A percentile compares a stretch with the other conserved stretches of the same genome.
Conservation (phyloP, 192 early-diverging fungal genomes). For the Linnemannia hyalina region DNA sequence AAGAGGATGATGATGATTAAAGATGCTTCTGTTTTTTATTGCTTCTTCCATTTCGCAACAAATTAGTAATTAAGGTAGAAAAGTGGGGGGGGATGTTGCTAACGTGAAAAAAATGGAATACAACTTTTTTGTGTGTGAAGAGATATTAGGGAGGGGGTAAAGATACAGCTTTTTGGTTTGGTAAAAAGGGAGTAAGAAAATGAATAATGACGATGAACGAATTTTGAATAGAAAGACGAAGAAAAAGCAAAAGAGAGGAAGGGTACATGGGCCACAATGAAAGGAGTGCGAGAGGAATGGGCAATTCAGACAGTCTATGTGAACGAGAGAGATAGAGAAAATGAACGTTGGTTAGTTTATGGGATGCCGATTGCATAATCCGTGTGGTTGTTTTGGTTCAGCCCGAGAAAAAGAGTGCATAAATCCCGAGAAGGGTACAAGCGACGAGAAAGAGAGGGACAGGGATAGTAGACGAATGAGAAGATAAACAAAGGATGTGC, state of each 20-base stretch:
- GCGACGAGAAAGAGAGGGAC: background rate
- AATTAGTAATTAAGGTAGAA: background rate
- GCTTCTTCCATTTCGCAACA: background rate
- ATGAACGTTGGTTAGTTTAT: background rate
- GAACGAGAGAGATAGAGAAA: background rate
- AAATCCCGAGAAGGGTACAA: background rate
- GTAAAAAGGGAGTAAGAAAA: background rate
- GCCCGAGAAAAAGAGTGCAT: background rate
- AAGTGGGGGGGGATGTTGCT: background rate
- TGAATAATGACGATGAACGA: background rate
- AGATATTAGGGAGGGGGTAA: conserved; percentile 4
- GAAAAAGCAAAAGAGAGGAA: background rate
- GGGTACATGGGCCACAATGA: background rate
- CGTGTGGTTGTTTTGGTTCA: background rate
- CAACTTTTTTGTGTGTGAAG: conserved; percentile 11
- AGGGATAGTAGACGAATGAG: background rate
- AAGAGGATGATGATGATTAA: background rate
- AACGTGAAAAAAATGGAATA: background rate
- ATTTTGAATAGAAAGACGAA: conserved; percentile 1
- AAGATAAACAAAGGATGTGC: background rate
- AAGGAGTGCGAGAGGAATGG: background rate
- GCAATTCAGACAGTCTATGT: background rate
- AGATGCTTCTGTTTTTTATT: background rate
- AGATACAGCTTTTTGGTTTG: conserved; percentile 1
- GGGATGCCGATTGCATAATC: background rate